Evolutionary conservation across 2,329 filamentous ascomycete genomes (phyloP), one percentile per base, ranked within the genome.

Genomic region (Teratosphaeria destructans): DNA sequence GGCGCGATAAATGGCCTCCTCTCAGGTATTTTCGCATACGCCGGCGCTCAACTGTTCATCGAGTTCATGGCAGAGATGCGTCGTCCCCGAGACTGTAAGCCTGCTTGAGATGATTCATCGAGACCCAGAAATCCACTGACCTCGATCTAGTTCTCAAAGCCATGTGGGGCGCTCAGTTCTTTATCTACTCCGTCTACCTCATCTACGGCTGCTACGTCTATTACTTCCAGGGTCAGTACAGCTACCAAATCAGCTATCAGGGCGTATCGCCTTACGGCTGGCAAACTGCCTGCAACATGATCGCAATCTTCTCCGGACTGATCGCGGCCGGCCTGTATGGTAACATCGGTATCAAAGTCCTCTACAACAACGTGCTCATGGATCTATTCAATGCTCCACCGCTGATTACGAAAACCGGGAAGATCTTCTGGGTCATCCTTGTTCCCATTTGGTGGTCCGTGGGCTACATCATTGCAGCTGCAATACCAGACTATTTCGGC

Each of bases 41-140:
- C 80, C 10, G 82, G 83, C 2, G 79, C 79, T 2, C 78, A 82
- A 71, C 72, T 85, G 14, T 85, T 84, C 67, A 76, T 79, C 35
- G 81, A 83, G 57, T 82, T 85, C 67, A 75, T 85, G 70, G 78
- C 82, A 5, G 79, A 81, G 63, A 80, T 81, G 78, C 73, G 72
- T 35, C 72, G 76, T 12, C 78, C 79, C 1, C 72, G 68, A 56
- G 78, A 81, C 63, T 80, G 80, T 39, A 39, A 39, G 37, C 16
- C 37, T 39, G 11, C 37, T 12, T 12, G 11, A 39, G 5, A 11
- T 39, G 4, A 1, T 39, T 11, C 12, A 16, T 12, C 37, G 37
- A 12, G 16, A 4, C 37, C 37, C 5, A 26, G 11, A 19, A 26
- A 26, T 16, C 4, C 4, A 10, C 52, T 53, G 52, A 53, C 52